phyloP scores from a whole-genome alignment of 139 green algal genomes.

The Chlorella vulgaris region DNA sequence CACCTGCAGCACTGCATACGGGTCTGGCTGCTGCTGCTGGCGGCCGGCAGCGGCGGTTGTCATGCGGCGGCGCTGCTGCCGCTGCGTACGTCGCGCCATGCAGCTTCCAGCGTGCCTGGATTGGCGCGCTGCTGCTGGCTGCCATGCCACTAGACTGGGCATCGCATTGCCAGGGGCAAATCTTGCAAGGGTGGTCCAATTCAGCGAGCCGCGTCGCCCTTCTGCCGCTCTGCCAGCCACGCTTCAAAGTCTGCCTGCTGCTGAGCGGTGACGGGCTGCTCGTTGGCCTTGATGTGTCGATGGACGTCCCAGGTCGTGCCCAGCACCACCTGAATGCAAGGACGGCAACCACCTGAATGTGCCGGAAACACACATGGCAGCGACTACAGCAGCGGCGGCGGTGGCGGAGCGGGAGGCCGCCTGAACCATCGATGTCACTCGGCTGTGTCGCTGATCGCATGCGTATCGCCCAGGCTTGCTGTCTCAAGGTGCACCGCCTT shows the following conservation, averaged over 20 bases:
- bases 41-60: neutral
- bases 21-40: conserved; percentile 13
- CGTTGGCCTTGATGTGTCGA: conserved; percentile 26
- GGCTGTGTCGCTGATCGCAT: too few relatives aligned
- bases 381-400: neutral
- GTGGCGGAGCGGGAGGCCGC: too few relatives aligned
- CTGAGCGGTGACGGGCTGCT: conserved; percentile 9
- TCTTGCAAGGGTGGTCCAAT: too few relatives aligned
- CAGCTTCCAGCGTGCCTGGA: neutral
- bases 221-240: neutral
- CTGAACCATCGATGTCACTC: too few relatives aligned
- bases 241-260: conserved; percentile 25
- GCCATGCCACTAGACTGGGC: too few relatives aligned
- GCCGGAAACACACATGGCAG: neutral
- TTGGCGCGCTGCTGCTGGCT: too few relatives aligned
- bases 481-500: too few relatives aligned
- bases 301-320: conserved; percentile 32
- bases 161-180: too few relatives aligned
- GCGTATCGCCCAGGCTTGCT: too few relatives aligned
- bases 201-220: neutral
- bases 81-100: neutral
- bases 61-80: neutral
- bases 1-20: conserved; percentile 39
- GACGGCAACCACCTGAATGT: too few relatives aligned
- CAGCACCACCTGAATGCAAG: conserved; percentile 9